Evolutionary conservation across 148 eudicot genomes (phyloP), one percentile per base, ranked within the genome.

Genomic region (Chenopodium suecicum): DNA sequence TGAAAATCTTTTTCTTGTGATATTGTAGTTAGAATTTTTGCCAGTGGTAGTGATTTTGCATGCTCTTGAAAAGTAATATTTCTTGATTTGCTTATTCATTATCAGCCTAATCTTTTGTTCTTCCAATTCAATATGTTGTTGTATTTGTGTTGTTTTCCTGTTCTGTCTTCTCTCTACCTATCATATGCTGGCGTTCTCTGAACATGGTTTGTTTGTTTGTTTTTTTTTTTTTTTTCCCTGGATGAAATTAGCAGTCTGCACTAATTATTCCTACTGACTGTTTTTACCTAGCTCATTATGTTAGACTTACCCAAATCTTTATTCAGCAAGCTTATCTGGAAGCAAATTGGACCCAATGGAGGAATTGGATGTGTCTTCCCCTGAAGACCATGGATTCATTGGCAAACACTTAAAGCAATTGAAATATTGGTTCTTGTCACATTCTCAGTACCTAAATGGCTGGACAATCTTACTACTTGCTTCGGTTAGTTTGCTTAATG

Each of bases 361-460:
- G 76, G 94, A 91, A 81, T 84, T 90, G 81, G 93, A 88, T 88
- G 84, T 78, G 75, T 86, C 91, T n/a, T 76, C 92, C 10, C 72
- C 87, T n/a, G 89, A 90, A 82, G 88, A 88, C 76, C 78, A 66
- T 80, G 97, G 97, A 72, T 67, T 80, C 70, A 46, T 88, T 25
- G 89, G 93, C 73, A 79, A 83, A 68, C 87, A 70, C 73, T 81
- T 94, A 73, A 83, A 44, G 81, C 82, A 79, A 82, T 37, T 91
- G 37, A 91, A 96, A 78, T 77, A 84, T 32, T 96, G 99, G 99
- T 86, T 96, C 74, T 83, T 92, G 62, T 92, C 97, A 27, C 97
- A 94, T 80, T 76, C 98, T 69, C 99, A 94, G 81, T 96, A 92
- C 84, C 79, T 96, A 87, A 96, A 96, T 88, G 94, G 91, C 82